Percentiles rank a stretch among this genome's conserved stretches.
These are phyloP conservation scores for Colletotrichum trifolii DNA, from an alignment of 2,329 filamentous ascomycete species.

Conservation along the genomic window DNA sequence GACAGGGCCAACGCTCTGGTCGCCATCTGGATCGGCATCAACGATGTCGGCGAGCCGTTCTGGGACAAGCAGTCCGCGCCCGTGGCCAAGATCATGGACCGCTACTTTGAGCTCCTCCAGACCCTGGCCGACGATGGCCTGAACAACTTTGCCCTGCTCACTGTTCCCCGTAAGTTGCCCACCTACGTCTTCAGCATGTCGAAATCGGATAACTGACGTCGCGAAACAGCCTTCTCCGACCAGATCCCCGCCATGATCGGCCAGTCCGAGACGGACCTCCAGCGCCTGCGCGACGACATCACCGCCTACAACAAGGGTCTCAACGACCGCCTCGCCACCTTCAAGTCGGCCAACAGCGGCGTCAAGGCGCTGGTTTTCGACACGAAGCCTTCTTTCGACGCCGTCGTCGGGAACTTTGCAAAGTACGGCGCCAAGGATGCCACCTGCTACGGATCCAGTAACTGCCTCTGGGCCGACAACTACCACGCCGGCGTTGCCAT, in stretches of 20 bases:
- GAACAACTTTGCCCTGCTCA: slow-evolving; percentile 59
- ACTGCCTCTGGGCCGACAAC: slow-evolving; percentile 58
- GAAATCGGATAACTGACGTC: background rate
- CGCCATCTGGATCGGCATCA: slow-evolving; percentile 65
- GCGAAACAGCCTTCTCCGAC: slow-evolving; percentile 43
- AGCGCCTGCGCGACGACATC: slow-evolving; percentile 39
- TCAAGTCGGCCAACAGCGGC: slow-evolving; percentile 48
- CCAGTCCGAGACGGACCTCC: slow-evolving; percentile 33
- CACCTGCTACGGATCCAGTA: slow-evolving; percentile 51
- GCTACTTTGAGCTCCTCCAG: slow-evolving; percentile 55
- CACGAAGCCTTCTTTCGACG: slow-evolving; percentile 53
- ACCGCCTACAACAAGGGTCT: slow-evolving; percentile 53
- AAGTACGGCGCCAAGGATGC: slow-evolving; percentile 42
- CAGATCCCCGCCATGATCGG: slow-evolving; percentile 49
- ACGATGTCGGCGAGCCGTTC: slow-evolving; percentile 65
- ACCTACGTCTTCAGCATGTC: too few relatives aligned
- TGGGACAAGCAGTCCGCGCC: slow-evolving; percentile 44
- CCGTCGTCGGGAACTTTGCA: slow-evolving; percentile 49
- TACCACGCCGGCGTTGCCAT: slow-evolving; percentile 55
- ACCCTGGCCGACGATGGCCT: slow-evolving; percentile 57
- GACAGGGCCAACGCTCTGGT: slow-evolving; percentile 54
- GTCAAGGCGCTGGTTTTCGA: slow-evolving; percentile 51
- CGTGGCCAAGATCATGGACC: slow-evolving; percentile 51
- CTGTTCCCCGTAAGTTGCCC: slow-evolving; percentile 52
- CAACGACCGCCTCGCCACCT: slow-evolving; percentile 42